These are phyloP conservation scores for Leptographium procerum DNA, from an alignment of 2,329 filamentous ascomycete genomes.

Conservation along the genomic window DNA sequence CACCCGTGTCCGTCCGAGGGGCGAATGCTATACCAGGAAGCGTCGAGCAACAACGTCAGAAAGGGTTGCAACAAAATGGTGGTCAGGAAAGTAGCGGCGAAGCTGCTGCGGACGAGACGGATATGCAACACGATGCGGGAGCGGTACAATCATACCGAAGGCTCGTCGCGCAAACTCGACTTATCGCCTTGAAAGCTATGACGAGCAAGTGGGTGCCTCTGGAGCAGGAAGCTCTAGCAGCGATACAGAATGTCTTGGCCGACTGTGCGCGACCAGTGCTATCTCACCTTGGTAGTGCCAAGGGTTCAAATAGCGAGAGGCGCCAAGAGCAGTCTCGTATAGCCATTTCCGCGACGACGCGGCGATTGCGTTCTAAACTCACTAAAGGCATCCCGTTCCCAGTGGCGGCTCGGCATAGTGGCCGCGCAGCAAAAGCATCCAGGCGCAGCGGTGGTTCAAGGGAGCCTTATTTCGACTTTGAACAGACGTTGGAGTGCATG, in stretches of 20 bases:
- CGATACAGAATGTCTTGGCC: constrained; percentile 43
- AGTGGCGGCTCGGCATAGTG: constrained; percentile 21
- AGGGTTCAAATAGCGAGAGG: constrained; percentile 17
- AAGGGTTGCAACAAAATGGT: background rate
- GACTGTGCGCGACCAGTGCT: constrained; percentile 52
- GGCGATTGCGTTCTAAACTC: constrained; percentile 46
- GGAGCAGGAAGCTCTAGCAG: constrained; percentile 39
- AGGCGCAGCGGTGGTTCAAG: constrained; percentile 24
- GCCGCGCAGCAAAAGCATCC: background rate
- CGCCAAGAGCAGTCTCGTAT: constrained; percentile 41
- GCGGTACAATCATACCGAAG: constrained; percentile 29
- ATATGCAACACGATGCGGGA: background rate
- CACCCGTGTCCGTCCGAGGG: background rate
- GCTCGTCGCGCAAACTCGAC: constrained; percentile 37
- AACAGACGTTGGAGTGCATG: constrained; percentile 51
- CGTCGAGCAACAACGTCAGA: background rate
- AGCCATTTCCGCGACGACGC: constrained; percentile 43
- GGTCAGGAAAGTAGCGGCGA: background rate
- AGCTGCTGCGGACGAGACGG: background rate
- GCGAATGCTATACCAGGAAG: background rate
- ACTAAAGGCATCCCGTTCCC: constrained; percentile 55
- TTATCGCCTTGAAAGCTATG: constrained; percentile 52
- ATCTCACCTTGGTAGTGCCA: constrained; percentile 38
- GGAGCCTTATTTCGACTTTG: constrained; percentile 53
- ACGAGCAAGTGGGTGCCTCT: constrained; percentile 57